Conservation (phyloP, 2,329 filamentous ascomycete genomes). For the Fusarium sp. region DNA sequence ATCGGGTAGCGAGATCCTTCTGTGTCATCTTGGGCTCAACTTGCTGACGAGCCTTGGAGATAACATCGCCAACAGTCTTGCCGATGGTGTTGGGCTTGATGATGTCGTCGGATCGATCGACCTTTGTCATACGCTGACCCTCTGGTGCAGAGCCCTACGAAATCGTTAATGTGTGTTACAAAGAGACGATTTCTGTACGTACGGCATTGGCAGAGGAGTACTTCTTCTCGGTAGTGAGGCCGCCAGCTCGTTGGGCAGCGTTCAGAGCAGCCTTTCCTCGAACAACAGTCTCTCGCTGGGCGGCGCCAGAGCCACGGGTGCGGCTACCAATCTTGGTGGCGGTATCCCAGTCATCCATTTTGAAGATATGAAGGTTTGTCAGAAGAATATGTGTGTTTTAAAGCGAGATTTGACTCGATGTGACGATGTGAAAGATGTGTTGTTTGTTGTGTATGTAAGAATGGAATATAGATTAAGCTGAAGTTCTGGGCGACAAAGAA, state of each 20-base stretch:
- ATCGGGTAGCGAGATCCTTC: constrained; percentile 85
- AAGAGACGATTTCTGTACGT: constrained; percentile 25
- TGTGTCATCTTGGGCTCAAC: constrained; percentile 97
- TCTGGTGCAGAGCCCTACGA: constrained; percentile 58
- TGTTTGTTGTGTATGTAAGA: constrained; percentile 21
- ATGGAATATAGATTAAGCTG: constrained; percentile 32
- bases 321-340: constrained; percentile 95
- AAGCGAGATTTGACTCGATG: not conserved
- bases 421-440: not conserved
- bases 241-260: constrained; percentile 84
- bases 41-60: constrained; percentile 79
- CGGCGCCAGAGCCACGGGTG: constrained; percentile 71
- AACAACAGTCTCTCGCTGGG: constrained; percentile 84
- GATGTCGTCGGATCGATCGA: constrained; percentile 96
- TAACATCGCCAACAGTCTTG: constrained; percentile 81
- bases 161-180: constrained; percentile 23
- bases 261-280: constrained; percentile 86
- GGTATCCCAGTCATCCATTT: constrained; percentile 81
- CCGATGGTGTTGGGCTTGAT: constrained; percentile 95
- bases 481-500: constrained; percentile 34
- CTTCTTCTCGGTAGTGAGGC: constrained; percentile 92
- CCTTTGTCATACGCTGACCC: constrained; percentile 96
- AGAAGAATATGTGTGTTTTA: not conserved
- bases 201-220: constrained; percentile 74
- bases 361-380: constrained; percentile 51